Evolutionary conservation across 495 filamentous ascomycete species (phyloP).

Genomic region (Cetradonia linearis): DNA sequence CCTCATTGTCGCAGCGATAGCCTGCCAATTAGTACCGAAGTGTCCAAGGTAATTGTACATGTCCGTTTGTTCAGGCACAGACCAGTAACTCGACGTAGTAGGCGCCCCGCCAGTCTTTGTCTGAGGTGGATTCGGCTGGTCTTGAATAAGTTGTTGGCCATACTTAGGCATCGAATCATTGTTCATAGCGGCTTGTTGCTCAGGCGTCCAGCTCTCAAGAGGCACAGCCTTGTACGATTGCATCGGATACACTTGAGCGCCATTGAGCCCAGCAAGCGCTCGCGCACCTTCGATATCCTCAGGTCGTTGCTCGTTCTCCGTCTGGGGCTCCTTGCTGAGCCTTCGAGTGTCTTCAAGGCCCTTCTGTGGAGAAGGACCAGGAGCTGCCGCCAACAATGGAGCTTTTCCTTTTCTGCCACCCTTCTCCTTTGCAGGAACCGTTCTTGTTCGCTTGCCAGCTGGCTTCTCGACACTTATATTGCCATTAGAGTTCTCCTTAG

Average conservation of each 20-base stretch:
- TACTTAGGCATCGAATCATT: slow-evolving; percentile 18
- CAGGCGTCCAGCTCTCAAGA: slow-evolving; percentile 15
- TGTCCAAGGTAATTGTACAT: slow-evolving; percentile 67
- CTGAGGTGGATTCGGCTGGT: slow-evolving; percentile 26
- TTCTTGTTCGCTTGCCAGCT: slow-evolving; percentile 38
- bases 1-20: slow-evolving; percentile 77
- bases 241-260: slow-evolving; percentile 7
- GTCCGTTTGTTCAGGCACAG: slow-evolving; percentile 77
- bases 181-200: slow-evolving; percentile 34
- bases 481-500: slow-evolving; percentile 33
- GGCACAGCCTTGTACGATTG: slow-evolving; percentile 8
- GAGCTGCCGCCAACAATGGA: slow-evolving; percentile 26
- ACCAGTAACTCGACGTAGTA: slow-evolving; percentile 90
- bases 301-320: slow-evolving; percentile 16
- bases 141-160: slow-evolving; percentile 29
- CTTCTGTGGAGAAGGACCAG: slow-evolving; percentile 27
- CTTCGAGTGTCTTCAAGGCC: slow-evolving; percentile 11
- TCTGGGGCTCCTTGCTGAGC: slow-evolving; percentile 18
- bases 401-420: slow-evolving; percentile 29
- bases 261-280: slow-evolving; percentile 20
- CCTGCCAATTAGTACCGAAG: slow-evolving; percentile 80
- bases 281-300: slow-evolving; percentile 25
- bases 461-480: slow-evolving; percentile 48
- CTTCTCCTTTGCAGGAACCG: slow-evolving; percentile 33
- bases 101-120: slow-evolving; percentile 29